These are phyloP conservation scores for Santalum album DNA, from an alignment of 164 flowering plant species.

Conservation along the genomic window DNA sequence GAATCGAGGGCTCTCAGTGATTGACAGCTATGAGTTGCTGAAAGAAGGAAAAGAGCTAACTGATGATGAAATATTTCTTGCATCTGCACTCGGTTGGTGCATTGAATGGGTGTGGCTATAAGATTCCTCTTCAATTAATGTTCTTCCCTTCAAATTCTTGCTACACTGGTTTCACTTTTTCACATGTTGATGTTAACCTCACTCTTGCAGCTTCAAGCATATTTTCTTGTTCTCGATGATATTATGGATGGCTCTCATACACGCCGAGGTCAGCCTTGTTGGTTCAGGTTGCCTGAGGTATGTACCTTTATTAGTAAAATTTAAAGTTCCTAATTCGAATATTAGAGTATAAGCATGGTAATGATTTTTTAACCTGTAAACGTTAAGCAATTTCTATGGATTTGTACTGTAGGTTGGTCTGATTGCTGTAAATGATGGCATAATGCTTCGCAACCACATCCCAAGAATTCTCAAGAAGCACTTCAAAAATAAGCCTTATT, in stretches of 20 bases:
- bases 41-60: slow-evolving; percentile 63
- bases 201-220: slow-evolving; percentile 81
- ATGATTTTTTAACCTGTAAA: background rate
- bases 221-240: slow-evolving; percentile 94
- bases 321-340: background rate
- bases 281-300: slow-evolving; percentile 82
- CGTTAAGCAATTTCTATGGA: background rate
- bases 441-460: slow-evolving; percentile 81
- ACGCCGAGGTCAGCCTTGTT: slow-evolving; percentile 90
- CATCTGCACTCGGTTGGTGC: slow-evolving; percentile 88
- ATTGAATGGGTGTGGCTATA: slow-evolving; percentile 75
- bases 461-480: slow-evolving; percentile 72
- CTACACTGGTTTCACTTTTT: background rate
- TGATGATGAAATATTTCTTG: slow-evolving; percentile 64
- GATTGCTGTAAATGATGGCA: slow-evolving; percentile 86
- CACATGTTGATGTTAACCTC: background rate
- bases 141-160: background rate
- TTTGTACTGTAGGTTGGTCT: slow-evolving; percentile 62
- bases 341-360: background rate
- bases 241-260: slow-evolving; percentile 88
- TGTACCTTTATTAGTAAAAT: slow-evolving; percentile 6
- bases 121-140: background rate
- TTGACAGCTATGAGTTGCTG: slow-evolving; percentile 75
- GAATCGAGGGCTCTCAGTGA: slow-evolving; percentile 84
- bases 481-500: slow-evolving; percentile 74